phyloP scores from a whole-genome alignment of 805 yeast species.

The Ogataea philodendri region DNA sequence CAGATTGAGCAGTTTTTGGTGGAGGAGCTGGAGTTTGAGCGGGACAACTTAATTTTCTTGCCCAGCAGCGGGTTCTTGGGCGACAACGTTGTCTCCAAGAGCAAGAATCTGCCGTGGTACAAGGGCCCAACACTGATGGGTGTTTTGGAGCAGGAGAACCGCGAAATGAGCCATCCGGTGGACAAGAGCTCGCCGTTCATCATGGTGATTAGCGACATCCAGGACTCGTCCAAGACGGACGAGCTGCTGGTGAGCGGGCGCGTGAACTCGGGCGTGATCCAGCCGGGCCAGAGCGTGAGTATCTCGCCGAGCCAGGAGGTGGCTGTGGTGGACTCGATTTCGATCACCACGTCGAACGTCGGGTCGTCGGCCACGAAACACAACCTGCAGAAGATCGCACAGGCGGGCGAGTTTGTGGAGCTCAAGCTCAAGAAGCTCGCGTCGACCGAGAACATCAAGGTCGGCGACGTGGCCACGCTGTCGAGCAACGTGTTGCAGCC shows the following conservation, averaged over 20 bases:
- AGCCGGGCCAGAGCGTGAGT: constrained; percentile 64
- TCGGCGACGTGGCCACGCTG: constrained; percentile 63
- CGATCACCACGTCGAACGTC: constrained; percentile 27
- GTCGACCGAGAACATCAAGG: constrained; percentile 44
- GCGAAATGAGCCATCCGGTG: constrained; percentile 13
- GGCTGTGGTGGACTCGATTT: constrained; percentile 40
- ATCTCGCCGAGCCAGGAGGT: constrained; percentile 51
- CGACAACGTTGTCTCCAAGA: constrained; percentile 54
- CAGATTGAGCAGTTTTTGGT: constrained; percentile 51
- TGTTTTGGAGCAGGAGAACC: constrained; percentile 38
- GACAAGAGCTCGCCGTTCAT: constrained; percentile 44
- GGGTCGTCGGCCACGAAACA: constrained; percentile 23
- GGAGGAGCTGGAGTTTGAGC: constrained; percentile 50
- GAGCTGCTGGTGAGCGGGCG: constrained; percentile 62
- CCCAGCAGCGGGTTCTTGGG: constrained; percentile 75
- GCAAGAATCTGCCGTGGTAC: constrained; percentile 30
- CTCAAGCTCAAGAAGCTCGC: constrained; percentile 40
- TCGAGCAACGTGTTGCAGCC: constrained; percentile 36
- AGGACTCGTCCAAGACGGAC: constrained; percentile 43
- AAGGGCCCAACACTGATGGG: constrained; percentile 49
- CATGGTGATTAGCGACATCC: constrained; percentile 63
- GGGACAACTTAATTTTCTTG: constrained; percentile 44
- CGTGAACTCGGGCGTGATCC: constrained; percentile 63
- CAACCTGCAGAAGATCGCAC: constrained; percentile 36
- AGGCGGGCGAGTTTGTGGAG: constrained; percentile 55